phyloP scores from a whole-genome alignment of 129 eudicot genomes.

The Centrapalus pauciflorus region DNA sequence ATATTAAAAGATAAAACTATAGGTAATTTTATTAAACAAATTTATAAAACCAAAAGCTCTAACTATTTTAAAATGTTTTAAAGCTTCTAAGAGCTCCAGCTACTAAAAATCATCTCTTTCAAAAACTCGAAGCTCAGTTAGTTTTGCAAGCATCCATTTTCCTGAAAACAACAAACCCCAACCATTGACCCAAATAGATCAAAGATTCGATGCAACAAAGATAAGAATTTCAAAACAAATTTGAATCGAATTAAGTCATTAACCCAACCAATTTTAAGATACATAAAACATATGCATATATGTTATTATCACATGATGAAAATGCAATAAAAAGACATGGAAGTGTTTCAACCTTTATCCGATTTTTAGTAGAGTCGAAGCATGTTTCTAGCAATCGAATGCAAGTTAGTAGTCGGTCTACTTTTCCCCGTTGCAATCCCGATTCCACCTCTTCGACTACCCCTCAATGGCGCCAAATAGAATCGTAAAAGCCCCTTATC shows the following conservation, averaged over 20 bases:
- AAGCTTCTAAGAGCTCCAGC: no score
- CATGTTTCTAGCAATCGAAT: conserved; percentile 64
- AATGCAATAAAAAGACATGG: conserved; percentile 26
- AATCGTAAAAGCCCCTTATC: conserved; percentile 84
- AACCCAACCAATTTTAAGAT: conserved; percentile 36
- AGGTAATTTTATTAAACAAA: no score
- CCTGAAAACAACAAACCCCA: no score
- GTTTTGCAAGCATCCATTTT: no score
- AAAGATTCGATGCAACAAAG: no score
- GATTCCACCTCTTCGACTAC: conserved; percentile 66
- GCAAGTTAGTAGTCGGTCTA: conserved; percentile 41
- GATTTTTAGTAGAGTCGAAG: conserved; percentile 56
- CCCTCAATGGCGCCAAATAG: conserved; percentile 79
- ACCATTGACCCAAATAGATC: no score
- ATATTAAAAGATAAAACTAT: no score
- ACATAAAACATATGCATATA: conserved; percentile 17
- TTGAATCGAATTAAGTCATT: conserved; percentile 17
- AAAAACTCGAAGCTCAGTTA: no score
- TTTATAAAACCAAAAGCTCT: no score
- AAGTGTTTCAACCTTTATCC: conserved; percentile 27
- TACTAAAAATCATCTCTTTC: no score
- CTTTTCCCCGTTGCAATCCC: conserved; percentile 38
- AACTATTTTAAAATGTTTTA: no score
- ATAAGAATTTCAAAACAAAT: no score
- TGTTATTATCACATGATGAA: conserved; percentile 25